Evolutionary conservation across 2,329 filamentous ascomycete species (phyloP).

Genomic region (Cladosporium cucumerinum): DNA sequence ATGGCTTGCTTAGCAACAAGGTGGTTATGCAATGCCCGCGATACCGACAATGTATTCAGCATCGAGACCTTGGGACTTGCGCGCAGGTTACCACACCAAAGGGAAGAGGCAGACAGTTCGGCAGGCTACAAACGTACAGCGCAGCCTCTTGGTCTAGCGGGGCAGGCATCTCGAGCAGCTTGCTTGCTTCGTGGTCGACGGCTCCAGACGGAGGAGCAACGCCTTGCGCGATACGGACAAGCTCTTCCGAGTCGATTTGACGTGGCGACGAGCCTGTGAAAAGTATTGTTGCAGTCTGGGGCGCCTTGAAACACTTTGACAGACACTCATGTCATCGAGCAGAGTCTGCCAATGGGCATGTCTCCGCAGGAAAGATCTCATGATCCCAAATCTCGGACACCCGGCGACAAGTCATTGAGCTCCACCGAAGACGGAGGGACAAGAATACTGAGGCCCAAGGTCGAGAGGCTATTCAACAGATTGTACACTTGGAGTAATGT

Average conservation of each 20-base stretch:
- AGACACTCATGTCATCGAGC: background rate
- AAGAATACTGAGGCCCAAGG: background rate
- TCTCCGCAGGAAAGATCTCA: background rate
- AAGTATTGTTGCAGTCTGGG: background rate
- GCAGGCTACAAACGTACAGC: background rate
- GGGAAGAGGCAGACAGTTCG: background rate
- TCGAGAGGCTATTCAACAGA: background rate
- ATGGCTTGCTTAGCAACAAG: background rate
- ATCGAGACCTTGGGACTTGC: background rate
- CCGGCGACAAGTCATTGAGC: background rate
- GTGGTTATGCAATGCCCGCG: background rate
- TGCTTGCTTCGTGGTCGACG: background rate
- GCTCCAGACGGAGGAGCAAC: background rate
- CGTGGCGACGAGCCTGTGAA: background rate
- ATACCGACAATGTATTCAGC: background rate
- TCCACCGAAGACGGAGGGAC: background rate
- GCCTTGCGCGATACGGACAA: background rate
- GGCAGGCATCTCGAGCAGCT: background rate
- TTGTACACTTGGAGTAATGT: background rate
- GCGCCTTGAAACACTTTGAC: background rate
- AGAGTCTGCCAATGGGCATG: background rate
- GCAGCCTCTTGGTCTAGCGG: background rate
- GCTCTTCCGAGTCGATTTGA: background rate
- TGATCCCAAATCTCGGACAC: background rate
- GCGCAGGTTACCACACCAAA: background rate